Conservation (phyloP, 2,329 filamentous ascomycete species). For the Penicillium psychrosexuale region DNA sequence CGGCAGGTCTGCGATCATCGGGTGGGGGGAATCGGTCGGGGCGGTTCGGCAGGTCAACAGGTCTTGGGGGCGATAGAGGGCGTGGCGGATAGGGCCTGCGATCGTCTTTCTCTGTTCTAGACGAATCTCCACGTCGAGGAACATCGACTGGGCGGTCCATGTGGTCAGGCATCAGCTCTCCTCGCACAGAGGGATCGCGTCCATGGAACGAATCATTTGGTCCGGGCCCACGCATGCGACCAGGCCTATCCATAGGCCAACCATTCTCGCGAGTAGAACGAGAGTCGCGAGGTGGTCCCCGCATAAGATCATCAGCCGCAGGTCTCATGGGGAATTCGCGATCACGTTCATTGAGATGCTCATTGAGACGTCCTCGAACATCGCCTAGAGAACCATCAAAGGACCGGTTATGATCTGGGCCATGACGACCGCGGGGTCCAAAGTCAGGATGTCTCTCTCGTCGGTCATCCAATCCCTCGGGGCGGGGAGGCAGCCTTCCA, state of each 20-base stretch:
- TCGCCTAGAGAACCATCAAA: constrained; percentile 37
- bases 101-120: constrained; percentile 33
- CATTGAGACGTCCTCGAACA: constrained; percentile 31
- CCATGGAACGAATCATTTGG: constrained; percentile 30
- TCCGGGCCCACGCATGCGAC: constrained; percentile 31
- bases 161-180: constrained; percentile 35
- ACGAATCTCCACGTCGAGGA: constrained; percentile 30
- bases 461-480: constrained; percentile 40
- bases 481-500: constrained; percentile 37
- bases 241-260: constrained; percentile 35
- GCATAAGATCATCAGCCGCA: constrained; percentile 40
- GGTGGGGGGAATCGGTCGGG: constrained; percentile 36
- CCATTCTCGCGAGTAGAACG: constrained; percentile 37
- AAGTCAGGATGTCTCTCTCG: constrained; percentile 40
- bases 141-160: constrained; percentile 29
- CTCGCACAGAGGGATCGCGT: constrained; percentile 31
- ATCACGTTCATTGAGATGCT: constrained; percentile 36
- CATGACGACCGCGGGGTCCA: constrained; percentile 36
- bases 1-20: constrained; percentile 35
- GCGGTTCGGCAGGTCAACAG: constrained; percentile 31
- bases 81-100: constrained; percentile 28
- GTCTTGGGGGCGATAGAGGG: constrained; percentile 26
- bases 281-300: constrained; percentile 35
- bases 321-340: constrained; percentile 35
- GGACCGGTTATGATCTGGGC: constrained; percentile 36